Conservation (phyloP, 495 filamentous ascomycete genomes). For the Hypoxylon perforatum region DNA sequence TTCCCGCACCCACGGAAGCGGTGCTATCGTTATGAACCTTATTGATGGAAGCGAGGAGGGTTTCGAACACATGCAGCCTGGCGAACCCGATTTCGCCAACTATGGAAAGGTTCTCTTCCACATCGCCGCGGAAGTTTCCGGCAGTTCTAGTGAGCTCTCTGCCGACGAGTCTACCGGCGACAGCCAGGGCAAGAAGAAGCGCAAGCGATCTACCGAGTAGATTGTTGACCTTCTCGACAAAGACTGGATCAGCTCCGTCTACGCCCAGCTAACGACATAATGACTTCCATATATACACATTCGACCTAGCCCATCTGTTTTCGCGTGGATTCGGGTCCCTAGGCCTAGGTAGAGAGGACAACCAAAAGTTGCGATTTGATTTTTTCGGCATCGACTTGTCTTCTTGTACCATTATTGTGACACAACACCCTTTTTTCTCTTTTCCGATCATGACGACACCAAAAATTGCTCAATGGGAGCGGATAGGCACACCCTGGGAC, state of each 20-base stretch:
- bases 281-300: slow-evolving; percentile 37
- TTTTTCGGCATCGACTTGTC: slow-evolving; percentile 49
- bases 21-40: slow-evolving; percentile 89
- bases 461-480: slow-evolving; percentile 44
- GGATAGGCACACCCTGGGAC: slow-evolving; percentile 37
- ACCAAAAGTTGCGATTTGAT: slow-evolving; percentile 51
- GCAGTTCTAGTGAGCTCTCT: slow-evolving; percentile 65
- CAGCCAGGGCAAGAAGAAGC: slow-evolving; percentile 73
- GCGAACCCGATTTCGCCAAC: slow-evolving; percentile 68
- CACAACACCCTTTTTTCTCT: slow-evolving; percentile 34
- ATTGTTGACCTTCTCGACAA: slow-evolving; percentile 25
- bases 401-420: slow-evolving; percentile 53
- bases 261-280: slow-evolving; percentile 43
- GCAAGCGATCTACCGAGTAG: slow-evolving; percentile 74
- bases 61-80: slow-evolving; percentile 57
- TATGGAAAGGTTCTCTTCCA: slow-evolving; percentile 82
- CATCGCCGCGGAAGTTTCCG: slow-evolving; percentile 74
- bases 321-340: slow-evolving; percentile 25
- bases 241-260: slow-evolving; percentile 26
- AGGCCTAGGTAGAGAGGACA: slow-evolving; percentile 46
- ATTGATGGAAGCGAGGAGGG: slow-evolving; percentile 70
- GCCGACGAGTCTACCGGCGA: slow-evolving; percentile 65
- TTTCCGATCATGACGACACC: slow-evolving; percentile 42
- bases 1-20: slow-evolving; percentile 89
- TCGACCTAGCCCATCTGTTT: slow-evolving; percentile 15